A percentile compares a stretch with the other conserved stretches of the same genome.
Evolutionary conservation across 1,284 basidiomycete genomes (phyloP).

Genomic region (Earliella scabrosa): DNA sequence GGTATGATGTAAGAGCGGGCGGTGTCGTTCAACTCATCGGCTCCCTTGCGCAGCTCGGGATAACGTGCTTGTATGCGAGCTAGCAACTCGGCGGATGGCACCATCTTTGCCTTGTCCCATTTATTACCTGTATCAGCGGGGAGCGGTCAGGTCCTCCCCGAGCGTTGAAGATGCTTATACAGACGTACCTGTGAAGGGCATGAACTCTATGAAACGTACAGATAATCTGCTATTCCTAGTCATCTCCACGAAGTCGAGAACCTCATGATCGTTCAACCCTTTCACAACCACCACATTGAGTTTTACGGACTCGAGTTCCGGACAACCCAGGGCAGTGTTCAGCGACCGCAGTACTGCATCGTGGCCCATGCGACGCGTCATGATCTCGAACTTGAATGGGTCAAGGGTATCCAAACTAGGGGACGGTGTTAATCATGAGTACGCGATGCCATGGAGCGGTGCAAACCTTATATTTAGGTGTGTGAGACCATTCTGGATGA

Average conservation of each 20-base stretch:
- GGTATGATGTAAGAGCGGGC: constrained; percentile 81
- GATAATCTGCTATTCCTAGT: constrained; percentile 68
- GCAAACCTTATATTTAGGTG: constrained; percentile 81
- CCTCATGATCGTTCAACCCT: constrained; percentile 80
- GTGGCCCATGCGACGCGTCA: constrained; percentile 80
- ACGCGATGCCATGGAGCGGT: constrained; percentile 2
- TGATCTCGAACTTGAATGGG: constrained; percentile 86
- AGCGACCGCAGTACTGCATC: constrained; percentile 75
- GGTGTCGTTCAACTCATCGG: constrained; percentile 79
- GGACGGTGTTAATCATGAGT: constrained; percentile 11
- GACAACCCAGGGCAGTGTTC: constrained; percentile 59
- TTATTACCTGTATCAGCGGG: constrained; percentile 65
- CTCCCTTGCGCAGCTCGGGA: constrained; percentile 54
- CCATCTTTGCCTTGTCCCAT: constrained; percentile 84
- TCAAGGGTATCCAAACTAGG: constrained; percentile 84
- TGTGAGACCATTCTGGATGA: constrained; percentile 77
- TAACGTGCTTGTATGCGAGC: constrained; percentile 50
- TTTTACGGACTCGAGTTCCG: constrained; percentile 66
- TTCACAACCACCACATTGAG: constrained; percentile 85
- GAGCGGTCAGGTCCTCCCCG: constrained; percentile 1
- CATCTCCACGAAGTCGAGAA: constrained; percentile 79
- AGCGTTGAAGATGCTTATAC: neutral
- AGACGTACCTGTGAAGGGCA: constrained; percentile 85
- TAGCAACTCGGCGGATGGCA: constrained; percentile 71
- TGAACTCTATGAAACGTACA: constrained; percentile 90